Evolutionary conservation across 768 basidiomycete species (phyloP).

Genomic region (Mycena floridula): DNA sequence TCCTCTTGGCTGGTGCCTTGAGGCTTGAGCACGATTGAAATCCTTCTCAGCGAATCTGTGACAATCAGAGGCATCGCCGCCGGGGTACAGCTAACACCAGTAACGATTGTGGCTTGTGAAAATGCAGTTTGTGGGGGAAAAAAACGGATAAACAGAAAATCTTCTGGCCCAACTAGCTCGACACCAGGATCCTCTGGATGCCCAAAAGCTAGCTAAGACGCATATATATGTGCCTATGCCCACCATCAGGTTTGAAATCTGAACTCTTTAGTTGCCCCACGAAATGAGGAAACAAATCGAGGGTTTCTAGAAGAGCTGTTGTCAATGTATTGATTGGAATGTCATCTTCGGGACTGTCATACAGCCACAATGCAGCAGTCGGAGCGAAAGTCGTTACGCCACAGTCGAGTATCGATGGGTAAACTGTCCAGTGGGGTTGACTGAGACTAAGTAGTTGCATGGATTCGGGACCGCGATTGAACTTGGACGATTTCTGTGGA

Average conservation of each 20-base stretch:
- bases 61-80: too few relatives aligned
- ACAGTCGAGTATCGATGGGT: conserved; percentile 25
- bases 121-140: too few relatives aligned
- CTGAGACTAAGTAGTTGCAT: not conserved
- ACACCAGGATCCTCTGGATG: conserved; percentile 21
- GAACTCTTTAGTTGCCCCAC: conserved; percentile 22
- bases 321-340: conserved; percentile 3
- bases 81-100: too few relatives aligned
- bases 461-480: not conserved
- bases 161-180: too few relatives aligned
- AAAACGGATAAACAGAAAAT: too few relatives aligned
- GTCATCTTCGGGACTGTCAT: conserved; percentile 8
- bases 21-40: too few relatives aligned
- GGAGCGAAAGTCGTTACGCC: conserved; percentile 19
- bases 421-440: not conserved
- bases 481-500: too few relatives aligned
- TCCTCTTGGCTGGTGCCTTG: too few relatives aligned
- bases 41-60: too few relatives aligned
- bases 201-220: conserved; percentile 22
- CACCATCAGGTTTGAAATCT: conserved; percentile 4
- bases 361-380: conserved; percentile 23
- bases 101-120: too few relatives aligned
- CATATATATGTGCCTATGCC: conserved; percentile 19
- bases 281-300: conserved; percentile 26
- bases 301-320: conserved; percentile 10